These are phyloP conservation scores for Hansenula sp. DNA, from an alignment of 1,139 yeast species.

Conservation along the genomic window DNA sequence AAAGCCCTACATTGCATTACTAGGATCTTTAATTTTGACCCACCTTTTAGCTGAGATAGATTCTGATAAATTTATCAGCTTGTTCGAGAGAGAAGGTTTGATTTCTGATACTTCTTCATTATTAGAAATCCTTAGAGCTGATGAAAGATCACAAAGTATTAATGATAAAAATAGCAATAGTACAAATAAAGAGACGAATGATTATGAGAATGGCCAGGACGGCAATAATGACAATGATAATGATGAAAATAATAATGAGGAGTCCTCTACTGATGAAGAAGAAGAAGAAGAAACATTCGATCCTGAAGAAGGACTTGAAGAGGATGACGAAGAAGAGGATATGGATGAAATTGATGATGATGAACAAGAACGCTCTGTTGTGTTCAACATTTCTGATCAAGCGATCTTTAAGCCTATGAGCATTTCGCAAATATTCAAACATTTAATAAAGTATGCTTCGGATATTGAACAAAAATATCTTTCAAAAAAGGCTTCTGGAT, in stretches of 20 bases:
- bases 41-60: conserved; percentile 41
- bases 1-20: conserved; percentile 39
- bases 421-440: conserved; percentile 3
- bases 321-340: conserved; percentile 24
- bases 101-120: conserved; percentile 45
- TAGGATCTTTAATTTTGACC: conserved; percentile 52
- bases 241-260: conserved; percentile 27
- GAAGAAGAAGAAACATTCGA: no score
- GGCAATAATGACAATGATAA: conserved; percentile 22
- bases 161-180: conserved; percentile 18
- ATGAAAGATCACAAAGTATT: conserved; percentile 13
- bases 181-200: conserved; percentile 18
- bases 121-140: conserved; percentile 22
- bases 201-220: conserved; percentile 16
- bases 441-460: conserved; percentile 11
- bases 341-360: conserved; percentile 26
- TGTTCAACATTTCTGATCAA: not conserved
- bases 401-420: conserved; percentile 8
- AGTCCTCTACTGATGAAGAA: conserved; percentile 18
- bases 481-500: conserved; percentile 14
- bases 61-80: conserved; percentile 39
- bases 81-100: conserved; percentile 72
- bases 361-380: conserved; percentile 13
- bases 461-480: conserved; percentile 19
- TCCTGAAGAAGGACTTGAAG: conserved; percentile 2